Base-by-base conservation (phyloP, 805 yeast species). In the Wickerhamomyces mucosus region DNA sequence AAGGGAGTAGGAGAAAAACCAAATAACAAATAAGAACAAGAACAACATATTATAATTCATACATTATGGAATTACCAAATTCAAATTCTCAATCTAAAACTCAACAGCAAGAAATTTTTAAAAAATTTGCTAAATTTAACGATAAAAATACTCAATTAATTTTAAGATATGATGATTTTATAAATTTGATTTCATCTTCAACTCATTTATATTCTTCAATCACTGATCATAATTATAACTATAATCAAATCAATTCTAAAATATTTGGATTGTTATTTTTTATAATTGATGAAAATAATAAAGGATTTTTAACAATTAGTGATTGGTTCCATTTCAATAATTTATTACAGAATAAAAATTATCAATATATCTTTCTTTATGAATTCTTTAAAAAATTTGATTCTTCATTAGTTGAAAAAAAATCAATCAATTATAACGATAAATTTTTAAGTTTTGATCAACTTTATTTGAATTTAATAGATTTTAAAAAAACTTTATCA, bases 241-340 rank as follows among this genome's bases (percentile, higher is more conserved):
- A 70, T 43, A 66, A 67, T 40, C 65, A 65, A 42, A 65, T 76
- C 32, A 67, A 75, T 12, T 59, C 71, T 10, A 65, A 74, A 40
- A 67, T 80, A 4, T 74, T 73, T 53, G 81, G 80, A 6, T 66
- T 88, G 38, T 73, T 89, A 29, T 89, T 81, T 51, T 63, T 80
- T 35, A 75, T 85, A 18, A 84, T 95, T 12, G 97, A 89, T 58
- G 72, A 72, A 36, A 64, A 67, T 24, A 63, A 67, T 34, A 72
- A 73, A 42, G 96, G 96, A 7, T 75, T 66, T 37, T 64, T 84
- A 30, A 66, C 72, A 18, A 61, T 75, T 30, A 53, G 62, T 17
- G 96, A 89, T 51, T 89, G 94, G 80, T 58, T 72, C 31, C 67
- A 68, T 26, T 82, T 89, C 51, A 75, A 81, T 45, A 64, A 68